A percentile compares a stretch with the other conserved stretches of the same genome.
phyloP scores from a whole-genome alignment of 306 rosid species.

The Cicer cuneatum region DNA sequence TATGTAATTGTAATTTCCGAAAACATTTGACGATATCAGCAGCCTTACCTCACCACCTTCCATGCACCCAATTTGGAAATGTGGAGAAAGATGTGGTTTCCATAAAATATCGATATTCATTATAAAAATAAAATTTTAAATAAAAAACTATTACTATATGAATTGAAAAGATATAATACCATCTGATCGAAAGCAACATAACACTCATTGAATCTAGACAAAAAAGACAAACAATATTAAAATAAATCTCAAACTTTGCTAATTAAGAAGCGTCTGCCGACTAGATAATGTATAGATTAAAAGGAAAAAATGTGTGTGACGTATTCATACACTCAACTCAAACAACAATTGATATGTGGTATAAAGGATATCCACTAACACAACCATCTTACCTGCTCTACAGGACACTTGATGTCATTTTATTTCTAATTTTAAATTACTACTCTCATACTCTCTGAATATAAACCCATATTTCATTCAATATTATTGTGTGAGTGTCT shows the following conservation, averaged over 20 bases:
- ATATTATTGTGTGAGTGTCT: too few relatives aligned
- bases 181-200: conserved; percentile 28
- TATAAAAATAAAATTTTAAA: not conserved
- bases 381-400: conserved; percentile 15
- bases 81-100: not conserved
- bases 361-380: not conserved
- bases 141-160: not conserved
- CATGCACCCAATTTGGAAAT: not conserved
- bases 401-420: conserved; percentile 4
- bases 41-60: not conserved
- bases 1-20: not conserved
- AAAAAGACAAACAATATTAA: not conserved
- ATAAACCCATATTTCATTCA: too few relatives aligned
- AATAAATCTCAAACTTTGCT: not conserved
- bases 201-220: conserved; percentile 19
- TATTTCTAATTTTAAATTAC: not conserved
- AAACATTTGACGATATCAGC: not conserved
- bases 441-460: too few relatives aligned
- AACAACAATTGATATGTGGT: conserved; percentile 7
- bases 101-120: not conserved
- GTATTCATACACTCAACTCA: not conserved
- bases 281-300: not conserved
- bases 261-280: conserved; percentile 1
- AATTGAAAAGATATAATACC: not conserved
- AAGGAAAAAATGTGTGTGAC: conserved; percentile 11